Evolutionary conservation across 1,284 basidiomycete species (phyloP), one percentile per base, ranked within the genome.

Genomic region (Ganoderma boninense): DNA sequence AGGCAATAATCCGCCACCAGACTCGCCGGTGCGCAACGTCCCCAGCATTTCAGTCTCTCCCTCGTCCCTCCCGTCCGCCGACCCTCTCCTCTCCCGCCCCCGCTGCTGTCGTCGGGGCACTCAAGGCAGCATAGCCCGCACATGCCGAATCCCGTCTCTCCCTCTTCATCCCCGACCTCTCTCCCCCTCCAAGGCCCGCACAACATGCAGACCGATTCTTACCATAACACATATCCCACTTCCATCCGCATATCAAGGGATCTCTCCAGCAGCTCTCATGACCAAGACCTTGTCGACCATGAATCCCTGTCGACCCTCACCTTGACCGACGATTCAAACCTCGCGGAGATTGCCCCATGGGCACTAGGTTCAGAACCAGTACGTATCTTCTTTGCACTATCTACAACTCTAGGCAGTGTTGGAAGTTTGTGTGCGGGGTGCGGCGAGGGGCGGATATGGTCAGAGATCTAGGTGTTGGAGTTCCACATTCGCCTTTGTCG

Each of bases 291-390:
- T n/a, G 32, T 74, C 57, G 70, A 72, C 67, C 71, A 70, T 59
- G 69, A 70, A 20, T 68, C 68, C 42, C 20, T 70, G 43, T 73
- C 72, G 6, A 64, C 65, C 20, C 57, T 74, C 38, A 71, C 73
- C 13, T 69, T 72, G 54, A 40, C 67, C 10, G 73, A 74, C 16
- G 73, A 74, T 38, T 43, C 64, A 32, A 74, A 74, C 43, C 67
- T 71, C n/a, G 69, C 73, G 8, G 70, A 64, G 67, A 74, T 74
- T 56, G 73, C 73, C 4, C 73, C 73, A 40, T 74, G 73, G 73
- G 70, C 69, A 46, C 66, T 70, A 2, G 73, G 70, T 59, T 71
- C 69, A 11, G 73, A 74, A 64, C 73, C 73, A 18, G 73, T 74
- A 46, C 64, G 73, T 74, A 10, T 56, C 11, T 40, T 20, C 20